These are phyloP conservation scores for Phytophthora brassicae DNA, from an alignment of 352 stramenopile genomes.

Conservation along the genomic window DNA sequence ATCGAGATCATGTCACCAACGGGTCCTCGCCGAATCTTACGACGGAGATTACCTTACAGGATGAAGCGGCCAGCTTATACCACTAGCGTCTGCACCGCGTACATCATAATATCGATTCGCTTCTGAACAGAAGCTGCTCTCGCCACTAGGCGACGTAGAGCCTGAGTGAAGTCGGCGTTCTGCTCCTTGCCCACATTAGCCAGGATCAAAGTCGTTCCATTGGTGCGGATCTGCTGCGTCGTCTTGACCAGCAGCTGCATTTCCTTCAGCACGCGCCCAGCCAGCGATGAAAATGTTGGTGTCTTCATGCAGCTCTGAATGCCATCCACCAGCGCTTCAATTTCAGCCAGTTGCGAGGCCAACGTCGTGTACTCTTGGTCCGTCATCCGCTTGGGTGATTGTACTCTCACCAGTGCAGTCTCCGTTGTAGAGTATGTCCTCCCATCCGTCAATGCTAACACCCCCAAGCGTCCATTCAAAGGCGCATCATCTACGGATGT, in stretches of 20 bases:
- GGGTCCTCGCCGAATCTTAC: conserved; percentile 1
- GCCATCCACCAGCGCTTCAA: conserved; percentile 60
- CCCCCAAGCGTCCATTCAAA: conserved; percentile 18
- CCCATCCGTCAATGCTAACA: conserved; percentile 29
- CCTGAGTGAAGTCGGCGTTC: conserved; percentile 36
- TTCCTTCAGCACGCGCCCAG: conserved; percentile 43
- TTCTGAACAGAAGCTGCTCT: conserved; percentile 50
- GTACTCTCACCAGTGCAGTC: conserved; percentile 22
- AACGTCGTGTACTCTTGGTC: conserved; percentile 41
- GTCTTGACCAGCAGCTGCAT: conserved; percentile 56
- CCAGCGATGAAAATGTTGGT: conserved; percentile 45
- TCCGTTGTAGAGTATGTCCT: not conserved
- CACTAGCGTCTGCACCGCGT: conserved; percentile 21
- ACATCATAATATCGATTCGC: conserved; percentile 49
- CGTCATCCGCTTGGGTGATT: conserved; percentile 23
- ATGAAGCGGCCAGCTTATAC: conserved; percentile 21
- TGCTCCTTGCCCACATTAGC: conserved; percentile 47
- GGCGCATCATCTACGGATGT: conserved; percentile 22
- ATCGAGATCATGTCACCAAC: not conserved
- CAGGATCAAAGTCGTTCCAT: conserved; percentile 62
- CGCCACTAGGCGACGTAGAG: conserved; percentile 56
- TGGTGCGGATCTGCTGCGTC: conserved; percentile 72
- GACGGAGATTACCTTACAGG: conserved; percentile 10
- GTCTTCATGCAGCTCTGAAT: conserved; percentile 47
- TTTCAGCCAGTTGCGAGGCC: conserved; percentile 52